A percentile compares a stretch with the other conserved stretches of the same genome.
phyloP scores from a whole-genome alignment of 116 monocot genomes.

The Papilionanthe hybrid region DNA sequence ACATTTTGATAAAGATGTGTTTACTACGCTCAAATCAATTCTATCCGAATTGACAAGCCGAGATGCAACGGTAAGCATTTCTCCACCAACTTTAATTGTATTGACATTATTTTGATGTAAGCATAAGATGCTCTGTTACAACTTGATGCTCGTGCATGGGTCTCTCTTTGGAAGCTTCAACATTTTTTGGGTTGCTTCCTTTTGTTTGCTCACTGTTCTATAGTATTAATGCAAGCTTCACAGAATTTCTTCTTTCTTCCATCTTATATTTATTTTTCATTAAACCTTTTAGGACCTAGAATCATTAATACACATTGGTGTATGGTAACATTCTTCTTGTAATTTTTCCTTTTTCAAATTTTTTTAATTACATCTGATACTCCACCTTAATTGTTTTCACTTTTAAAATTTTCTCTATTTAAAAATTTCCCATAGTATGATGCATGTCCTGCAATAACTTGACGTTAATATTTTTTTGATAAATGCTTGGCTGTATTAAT shows the following conservation, averaged over 20 bases:
- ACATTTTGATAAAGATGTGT: constrained; percentile 42
- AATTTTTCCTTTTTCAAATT: not conserved
- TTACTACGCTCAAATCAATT: constrained; percentile 32
- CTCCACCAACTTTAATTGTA: not conserved
- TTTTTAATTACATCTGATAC: not conserved
- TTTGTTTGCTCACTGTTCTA: not conserved
- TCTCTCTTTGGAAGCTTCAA: not conserved
- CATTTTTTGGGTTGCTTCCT: not conserved
- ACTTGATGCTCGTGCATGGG: not conserved
- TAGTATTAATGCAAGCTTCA: not conserved
- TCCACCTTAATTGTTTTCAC: not conserved
- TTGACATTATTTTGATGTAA: not conserved
- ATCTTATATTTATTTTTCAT: not conserved
- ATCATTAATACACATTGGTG: not conserved
- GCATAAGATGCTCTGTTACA: not conserved
- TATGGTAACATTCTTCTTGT: not conserved
- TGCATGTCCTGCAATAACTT: not conserved
- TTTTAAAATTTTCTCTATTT: not conserved
- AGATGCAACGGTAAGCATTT: constrained; percentile 26
- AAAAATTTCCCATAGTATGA: not conserved
- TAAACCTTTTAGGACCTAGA: not conserved
- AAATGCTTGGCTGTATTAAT: not conserved
- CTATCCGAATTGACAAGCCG: constrained; percentile 18
- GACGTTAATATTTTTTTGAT: not conserved
- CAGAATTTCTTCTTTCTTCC: not conserved